These are phyloP conservation scores for Vaccinium darrowii DNA, from an alignment of 148 eudicot species.

Conservation along the genomic window DNA sequence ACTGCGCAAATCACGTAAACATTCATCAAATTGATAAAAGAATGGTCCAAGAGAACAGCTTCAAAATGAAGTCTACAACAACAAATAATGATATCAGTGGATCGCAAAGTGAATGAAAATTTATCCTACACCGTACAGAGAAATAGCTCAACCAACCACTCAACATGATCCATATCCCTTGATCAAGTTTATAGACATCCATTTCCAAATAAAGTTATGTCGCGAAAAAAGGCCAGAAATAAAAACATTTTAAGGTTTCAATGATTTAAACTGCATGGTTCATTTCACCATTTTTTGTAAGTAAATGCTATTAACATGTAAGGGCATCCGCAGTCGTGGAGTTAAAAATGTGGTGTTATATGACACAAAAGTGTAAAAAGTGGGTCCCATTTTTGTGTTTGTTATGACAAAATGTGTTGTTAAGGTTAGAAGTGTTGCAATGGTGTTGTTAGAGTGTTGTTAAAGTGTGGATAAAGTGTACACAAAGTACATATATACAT, in stretches of 20 bases:
- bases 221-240: background rate
- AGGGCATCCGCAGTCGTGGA: no score
- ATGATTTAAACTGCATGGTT: background rate
- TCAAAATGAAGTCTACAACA: background rate
- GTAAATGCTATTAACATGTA: background rate
- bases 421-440: no score
- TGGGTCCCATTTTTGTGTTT: no score
- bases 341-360: no score
- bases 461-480: no score
- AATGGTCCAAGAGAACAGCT: background rate
- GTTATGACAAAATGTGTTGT: no score
- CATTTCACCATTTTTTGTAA: background rate
- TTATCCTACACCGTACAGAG: background rate
- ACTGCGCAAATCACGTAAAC: background rate
- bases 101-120: background rate
- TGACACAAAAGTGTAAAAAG: no score
- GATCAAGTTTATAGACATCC: background rate
- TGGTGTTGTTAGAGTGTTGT: no score
- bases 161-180: background rate
- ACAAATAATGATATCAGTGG: background rate
- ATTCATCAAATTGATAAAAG: background rate
- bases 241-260: background rate
- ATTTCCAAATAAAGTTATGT: background rate
- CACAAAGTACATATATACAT: no score
- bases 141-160: conserved; percentile 10